Conservation (phyloP, 768 basidiomycete genomes). For the Boletus speciosus region DNA sequence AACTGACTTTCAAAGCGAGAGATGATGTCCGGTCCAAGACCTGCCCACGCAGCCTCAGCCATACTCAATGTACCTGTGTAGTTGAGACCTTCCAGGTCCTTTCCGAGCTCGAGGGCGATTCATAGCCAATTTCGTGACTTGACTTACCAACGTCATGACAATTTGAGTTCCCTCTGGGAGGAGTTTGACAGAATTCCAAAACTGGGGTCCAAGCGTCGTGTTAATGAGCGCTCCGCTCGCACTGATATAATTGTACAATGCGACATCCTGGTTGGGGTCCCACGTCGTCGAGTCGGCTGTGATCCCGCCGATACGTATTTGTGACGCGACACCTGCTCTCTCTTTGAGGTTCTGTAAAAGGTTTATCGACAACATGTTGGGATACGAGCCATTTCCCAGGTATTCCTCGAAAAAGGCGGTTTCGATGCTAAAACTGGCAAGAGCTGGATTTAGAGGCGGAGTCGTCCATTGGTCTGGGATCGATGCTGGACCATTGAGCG, state of each 20-base stretch:
- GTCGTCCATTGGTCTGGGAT: conserved; percentile 44
- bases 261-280: conserved; percentile 36
- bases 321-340: conserved; percentile 43
- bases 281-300: conserved; percentile 53
- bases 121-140: background rate
- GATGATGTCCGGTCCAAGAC: conserved; percentile 37
- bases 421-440: conserved; percentile 55
- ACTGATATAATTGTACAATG: conserved; percentile 40
- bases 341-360: conserved; percentile 44
- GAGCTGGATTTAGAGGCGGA: conserved; percentile 38
- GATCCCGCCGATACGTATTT: conserved; percentile 52
- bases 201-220: conserved; percentile 49
- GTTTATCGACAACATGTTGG: conserved; percentile 42
- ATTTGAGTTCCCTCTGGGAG: conserved; percentile 48
- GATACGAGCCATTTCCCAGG: conserved; percentile 42
- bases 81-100: conserved; percentile 46
- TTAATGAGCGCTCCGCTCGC: conserved; percentile 42
- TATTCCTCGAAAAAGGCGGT: conserved; percentile 52
- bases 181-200: conserved; percentile 44
- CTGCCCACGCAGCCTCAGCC: conserved; percentile 40
- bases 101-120: background rate
- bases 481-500: conserved; percentile 38
- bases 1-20: conserved; percentile 44
- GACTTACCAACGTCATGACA: conserved; percentile 41
- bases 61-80: conserved; percentile 41